A percentile compares a stretch with the other conserved stretches of the same genome.
Evolutionary conservation across 345 rosid genomes (phyloP).

Genomic region (Corymbia maculata): DNA sequence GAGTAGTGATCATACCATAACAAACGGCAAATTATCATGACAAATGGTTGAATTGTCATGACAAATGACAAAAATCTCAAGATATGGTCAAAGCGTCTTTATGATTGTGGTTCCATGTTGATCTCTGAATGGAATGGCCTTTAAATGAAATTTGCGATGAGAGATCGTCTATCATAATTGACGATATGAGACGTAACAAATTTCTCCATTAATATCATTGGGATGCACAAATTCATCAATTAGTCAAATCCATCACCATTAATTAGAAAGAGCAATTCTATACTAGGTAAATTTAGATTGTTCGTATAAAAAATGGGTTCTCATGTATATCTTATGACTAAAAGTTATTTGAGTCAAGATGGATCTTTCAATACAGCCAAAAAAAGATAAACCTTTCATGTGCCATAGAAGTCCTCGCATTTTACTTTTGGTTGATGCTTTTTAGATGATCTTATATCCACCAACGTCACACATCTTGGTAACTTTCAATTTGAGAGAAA

Average conservation of each 20-base stretch:
- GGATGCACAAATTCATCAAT: neutral
- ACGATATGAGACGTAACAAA: fast-evolving
- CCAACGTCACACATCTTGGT: too few species aligned
- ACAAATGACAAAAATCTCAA: neutral
- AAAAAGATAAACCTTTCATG: neutral
- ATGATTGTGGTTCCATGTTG: neutral
- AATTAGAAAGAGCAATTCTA: neutral
- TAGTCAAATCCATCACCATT: neutral
- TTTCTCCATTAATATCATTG: neutral
- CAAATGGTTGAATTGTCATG: neutral
- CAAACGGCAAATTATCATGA: neutral
- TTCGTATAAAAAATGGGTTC: neutral
- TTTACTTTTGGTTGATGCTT: neutral
- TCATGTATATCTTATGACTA: neutral
- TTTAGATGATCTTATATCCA: too few species aligned
- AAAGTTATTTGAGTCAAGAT: neutral
- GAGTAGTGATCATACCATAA: neutral
- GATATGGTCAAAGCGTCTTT: neutral
- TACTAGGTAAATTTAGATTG: neutral
- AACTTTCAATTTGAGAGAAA: too few species aligned
- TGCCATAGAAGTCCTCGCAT: neutral
- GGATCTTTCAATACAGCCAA: neutral
- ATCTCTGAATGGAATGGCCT: fast-evolving
- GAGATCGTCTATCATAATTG: fast-evolving
- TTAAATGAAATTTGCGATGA: fast-evolving